Evolutionary conservation across 2,329 filamentous ascomycete species (phyloP), one percentile per base, ranked within the genome.

Genomic region (Parafenestella ontariensis): DNA sequence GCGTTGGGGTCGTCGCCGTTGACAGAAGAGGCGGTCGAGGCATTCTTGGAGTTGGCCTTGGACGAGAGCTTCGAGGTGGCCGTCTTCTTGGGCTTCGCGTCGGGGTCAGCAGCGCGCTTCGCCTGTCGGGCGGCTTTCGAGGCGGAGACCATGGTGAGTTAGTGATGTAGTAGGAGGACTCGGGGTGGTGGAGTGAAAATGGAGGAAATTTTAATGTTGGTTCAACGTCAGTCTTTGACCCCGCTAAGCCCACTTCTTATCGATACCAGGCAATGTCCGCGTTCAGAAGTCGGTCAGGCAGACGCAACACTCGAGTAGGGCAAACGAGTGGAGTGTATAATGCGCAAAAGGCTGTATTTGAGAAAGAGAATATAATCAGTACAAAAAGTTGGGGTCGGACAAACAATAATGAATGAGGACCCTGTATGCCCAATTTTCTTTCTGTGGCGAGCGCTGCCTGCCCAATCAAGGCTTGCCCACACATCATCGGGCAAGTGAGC

Each of bases 11-110:
- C 89, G 65, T 94, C 89, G 69, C 89, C 89, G 70, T 89, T 86
- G 49, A 87, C 85, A 10, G 88, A 90, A 36, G 84, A 86, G 45
- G 87, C 84, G 68, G 82, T 82, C 60, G 86, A 89, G 57, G 81
- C 80, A 58, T 76, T 79, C 77, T 89, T 88, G 54, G 85, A 87
- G 53, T 82, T 83, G 58, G 83, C 80, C 79, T 90, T 89, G 73
- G 89, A 90, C 61, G 85, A 85, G 65, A 87, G 82, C 80, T 89
- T 90, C 49, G 87, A 88, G 67, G 88, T 85, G 61, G 87, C 85
- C 20, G 89, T 89, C 85, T 94, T 85, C 77, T 83, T 93, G 81
- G 91, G 89, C 74, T 85, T 85, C 77, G 89, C 90, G 45, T 90
- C 83, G 58, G 49, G 49, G 18, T 59, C 58, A 54, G 83, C 83